Percentiles rank a stretch among this genome's conserved stretches.
phyloP scores from a whole-genome alignment of 371 early-diverging fungal species.

The Dichotomocladium elegans region DNA sequence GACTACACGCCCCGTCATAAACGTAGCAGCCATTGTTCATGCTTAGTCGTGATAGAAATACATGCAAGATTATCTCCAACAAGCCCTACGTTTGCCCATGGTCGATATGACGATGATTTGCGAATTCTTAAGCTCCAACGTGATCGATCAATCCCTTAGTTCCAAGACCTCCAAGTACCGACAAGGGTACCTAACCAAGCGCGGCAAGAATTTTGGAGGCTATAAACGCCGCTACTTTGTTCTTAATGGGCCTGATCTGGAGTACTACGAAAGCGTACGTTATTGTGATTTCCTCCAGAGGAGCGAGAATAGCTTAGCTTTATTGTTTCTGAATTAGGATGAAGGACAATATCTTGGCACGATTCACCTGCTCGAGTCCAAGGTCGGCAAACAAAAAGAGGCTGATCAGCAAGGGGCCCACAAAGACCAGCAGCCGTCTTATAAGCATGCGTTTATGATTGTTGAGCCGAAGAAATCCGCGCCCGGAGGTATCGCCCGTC shows the following conservation, averaged over 20 bases:
- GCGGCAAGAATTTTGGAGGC: slow-evolving; percentile 85
- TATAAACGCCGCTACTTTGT: slow-evolving; percentile 82
- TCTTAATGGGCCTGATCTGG: slow-evolving; percentile 54
- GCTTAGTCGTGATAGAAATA: no score
- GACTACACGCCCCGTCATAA: background rate
- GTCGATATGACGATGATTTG: slow-evolving; percentile 58
- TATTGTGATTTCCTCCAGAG: slow-evolving; percentile 28
- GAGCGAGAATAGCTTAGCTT: background rate
- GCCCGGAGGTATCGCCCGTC: slow-evolving; percentile 56
- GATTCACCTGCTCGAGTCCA: slow-evolving; percentile 47
- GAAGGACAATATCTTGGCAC: slow-evolving; percentile 55
- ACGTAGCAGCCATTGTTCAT: no score
- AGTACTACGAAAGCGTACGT: slow-evolving; percentile 67
- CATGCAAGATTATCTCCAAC: slow-evolving; percentile 52
- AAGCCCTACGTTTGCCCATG: slow-evolving; percentile 47
- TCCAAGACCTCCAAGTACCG: slow-evolving; percentile 33
- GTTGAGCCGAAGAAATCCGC: slow-evolving; percentile 65
- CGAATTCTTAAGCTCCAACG: slow-evolving; percentile 66
- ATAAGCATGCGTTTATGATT: slow-evolving; percentile 75
- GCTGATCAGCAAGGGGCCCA: slow-evolving; percentile 16
- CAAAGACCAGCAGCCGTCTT: slow-evolving; percentile 42
- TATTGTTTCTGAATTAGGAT: slow-evolving; percentile 25
- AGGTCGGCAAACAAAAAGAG: slow-evolving; percentile 48
- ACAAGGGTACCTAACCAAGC: slow-evolving; percentile 83
- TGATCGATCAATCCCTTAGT: slow-evolving; percentile 42